Conservation (phyloP, 495 filamentous ascomycete species). For the Penicillium samsonianum region DNA sequence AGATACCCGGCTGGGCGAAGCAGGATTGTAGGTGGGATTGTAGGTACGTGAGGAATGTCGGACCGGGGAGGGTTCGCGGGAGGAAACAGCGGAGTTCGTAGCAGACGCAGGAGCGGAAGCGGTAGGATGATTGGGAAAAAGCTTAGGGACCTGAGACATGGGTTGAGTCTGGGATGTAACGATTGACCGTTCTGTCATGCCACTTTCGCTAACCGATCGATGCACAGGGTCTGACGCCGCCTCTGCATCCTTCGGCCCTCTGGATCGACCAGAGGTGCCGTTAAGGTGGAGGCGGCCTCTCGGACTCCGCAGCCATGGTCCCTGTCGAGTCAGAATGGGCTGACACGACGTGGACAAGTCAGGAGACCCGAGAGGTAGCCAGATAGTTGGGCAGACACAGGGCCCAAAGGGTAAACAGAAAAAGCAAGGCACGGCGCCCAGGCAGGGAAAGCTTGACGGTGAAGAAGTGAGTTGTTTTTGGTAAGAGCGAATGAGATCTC, state of each 20-base stretch:
- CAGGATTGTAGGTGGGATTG: constrained; percentile 37
- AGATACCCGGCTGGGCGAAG: constrained; percentile 32
- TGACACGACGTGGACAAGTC: constrained; percentile 43
- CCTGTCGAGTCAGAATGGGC: constrained; percentile 34
- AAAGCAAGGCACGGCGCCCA: constrained; percentile 30
- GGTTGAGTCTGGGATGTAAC: constrained; percentile 34
- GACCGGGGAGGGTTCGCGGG: constrained; percentile 53
- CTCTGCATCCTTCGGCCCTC: constrained; percentile 34
- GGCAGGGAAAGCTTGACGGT: constrained; percentile 25
- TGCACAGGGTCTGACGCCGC: constrained; percentile 27
- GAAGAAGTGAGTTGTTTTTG: constrained; percentile 24
- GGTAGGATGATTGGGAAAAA: constrained; percentile 35
- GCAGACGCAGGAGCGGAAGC: constrained; percentile 39
- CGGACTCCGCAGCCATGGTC: constrained; percentile 49
- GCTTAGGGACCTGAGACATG: constrained; percentile 43
- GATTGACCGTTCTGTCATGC: constrained; percentile 37
- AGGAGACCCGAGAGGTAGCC: constrained; percentile 45
- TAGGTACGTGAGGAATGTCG: constrained; percentile 38
- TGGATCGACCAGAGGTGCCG: constrained; percentile 38
- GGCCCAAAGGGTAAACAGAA: constrained; percentile 23
- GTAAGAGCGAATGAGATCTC: constrained; percentile 21
- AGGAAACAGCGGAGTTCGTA: constrained; percentile 48
- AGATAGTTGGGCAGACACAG: constrained; percentile 33
- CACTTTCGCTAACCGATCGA: constrained; percentile 35
- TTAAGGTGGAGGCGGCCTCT: constrained; percentile 46